Conservation (phyloP, 768 basidiomycete genomes). For the Cubamyces lactineus region DNA sequence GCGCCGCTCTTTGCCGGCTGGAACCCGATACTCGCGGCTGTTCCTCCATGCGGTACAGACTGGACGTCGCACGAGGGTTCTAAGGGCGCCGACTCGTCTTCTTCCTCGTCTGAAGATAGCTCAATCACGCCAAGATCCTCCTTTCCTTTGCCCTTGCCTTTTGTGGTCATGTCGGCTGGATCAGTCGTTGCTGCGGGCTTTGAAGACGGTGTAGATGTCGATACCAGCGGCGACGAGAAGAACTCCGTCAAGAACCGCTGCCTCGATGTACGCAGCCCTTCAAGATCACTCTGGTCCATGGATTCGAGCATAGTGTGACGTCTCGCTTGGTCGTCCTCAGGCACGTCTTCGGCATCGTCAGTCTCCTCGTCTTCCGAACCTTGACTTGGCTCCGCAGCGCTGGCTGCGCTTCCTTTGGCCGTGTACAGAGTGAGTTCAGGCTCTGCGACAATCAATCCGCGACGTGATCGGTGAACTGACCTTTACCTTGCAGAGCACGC, state of each 20-base stretch:
- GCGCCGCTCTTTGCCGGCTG: neutral
- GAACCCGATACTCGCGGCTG: conserved; percentile 4
- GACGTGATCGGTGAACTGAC: conserved; percentile 25
- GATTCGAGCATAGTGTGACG: conserved; percentile 53
- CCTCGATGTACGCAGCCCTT: conserved; percentile 46
- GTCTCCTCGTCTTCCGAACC: conserved; percentile 18
- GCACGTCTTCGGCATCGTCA: conserved; percentile 23
- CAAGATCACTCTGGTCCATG: conserved; percentile 46
- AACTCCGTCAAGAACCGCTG: conserved; percentile 56
- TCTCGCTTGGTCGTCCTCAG: conserved; percentile 46
- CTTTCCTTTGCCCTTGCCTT: neutral
- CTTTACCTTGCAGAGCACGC: conserved; percentile 44
- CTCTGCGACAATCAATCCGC: too few species aligned
- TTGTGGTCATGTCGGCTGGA: neutral
- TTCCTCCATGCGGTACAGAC: conserved; percentile 5
- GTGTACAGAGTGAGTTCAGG: neutral
- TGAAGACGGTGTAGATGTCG: neutral
- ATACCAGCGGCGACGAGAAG: conserved; percentile 37
- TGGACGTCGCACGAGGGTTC: conserved; percentile 17
- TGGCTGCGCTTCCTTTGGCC: conserved; percentile 7
- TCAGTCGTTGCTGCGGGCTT: neutral
- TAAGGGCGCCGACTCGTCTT: neutral
- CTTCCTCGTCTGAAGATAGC: conserved; percentile 12
- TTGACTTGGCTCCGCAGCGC: neutral
- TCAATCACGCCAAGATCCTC: neutral